These are phyloP conservation scores for Paramecium sexaurelia DNA, from an alignment of 73 alveolate species.

Conservation along the genomic window DNA sequence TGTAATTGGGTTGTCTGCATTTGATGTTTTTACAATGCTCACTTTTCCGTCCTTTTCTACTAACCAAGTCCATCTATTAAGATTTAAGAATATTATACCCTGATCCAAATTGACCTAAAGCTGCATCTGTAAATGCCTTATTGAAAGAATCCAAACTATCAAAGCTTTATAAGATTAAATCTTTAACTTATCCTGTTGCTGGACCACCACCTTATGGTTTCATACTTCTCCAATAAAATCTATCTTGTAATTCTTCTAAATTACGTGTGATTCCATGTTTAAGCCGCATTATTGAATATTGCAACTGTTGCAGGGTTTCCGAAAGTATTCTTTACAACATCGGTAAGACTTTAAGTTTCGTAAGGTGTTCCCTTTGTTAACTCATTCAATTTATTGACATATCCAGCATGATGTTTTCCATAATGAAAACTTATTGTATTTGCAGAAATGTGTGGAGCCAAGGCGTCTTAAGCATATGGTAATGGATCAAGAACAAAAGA, in stretches of 20 bases:
- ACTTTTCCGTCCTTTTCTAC: slow-evolving; percentile 60
- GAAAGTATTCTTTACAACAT: slow-evolving; percentile 13
- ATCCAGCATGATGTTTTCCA: slow-evolving; percentile 89
- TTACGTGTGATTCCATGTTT: slow-evolving; percentile 57
- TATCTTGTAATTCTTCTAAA: neutral
- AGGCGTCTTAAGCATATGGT: slow-evolving; percentile 52
- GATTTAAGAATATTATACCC: slow-evolving; percentile 47
- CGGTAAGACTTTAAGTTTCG: neutral
- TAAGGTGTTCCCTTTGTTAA: slow-evolving; percentile 31
- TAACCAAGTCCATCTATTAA: slow-evolving; percentile 54
- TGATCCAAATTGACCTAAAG: slow-evolving; percentile 48
- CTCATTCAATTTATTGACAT: slow-evolving; percentile 80
- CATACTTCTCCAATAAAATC: slow-evolving; percentile 45
- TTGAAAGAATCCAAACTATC: neutral
- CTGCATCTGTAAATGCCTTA: slow-evolving; percentile 29
- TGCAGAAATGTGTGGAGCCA: slow-evolving; percentile 89
- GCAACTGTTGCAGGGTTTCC: slow-evolving; percentile 49
- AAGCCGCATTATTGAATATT: slow-evolving; percentile 49
- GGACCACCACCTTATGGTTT: slow-evolving; percentile 38
- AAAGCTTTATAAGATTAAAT: neutral
- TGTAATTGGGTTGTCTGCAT: slow-evolving; percentile 55
- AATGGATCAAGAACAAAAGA: slow-evolving; percentile 41
- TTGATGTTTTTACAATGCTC: slow-evolving; percentile 21
- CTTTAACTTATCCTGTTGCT: slow-evolving; percentile 50
- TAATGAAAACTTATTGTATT: slow-evolving; percentile 83